These are phyloP conservation scores for Papiliotrema flavescens DNA, from an alignment of 1,284 basidiomycete genomes.

Conservation along the genomic window DNA sequence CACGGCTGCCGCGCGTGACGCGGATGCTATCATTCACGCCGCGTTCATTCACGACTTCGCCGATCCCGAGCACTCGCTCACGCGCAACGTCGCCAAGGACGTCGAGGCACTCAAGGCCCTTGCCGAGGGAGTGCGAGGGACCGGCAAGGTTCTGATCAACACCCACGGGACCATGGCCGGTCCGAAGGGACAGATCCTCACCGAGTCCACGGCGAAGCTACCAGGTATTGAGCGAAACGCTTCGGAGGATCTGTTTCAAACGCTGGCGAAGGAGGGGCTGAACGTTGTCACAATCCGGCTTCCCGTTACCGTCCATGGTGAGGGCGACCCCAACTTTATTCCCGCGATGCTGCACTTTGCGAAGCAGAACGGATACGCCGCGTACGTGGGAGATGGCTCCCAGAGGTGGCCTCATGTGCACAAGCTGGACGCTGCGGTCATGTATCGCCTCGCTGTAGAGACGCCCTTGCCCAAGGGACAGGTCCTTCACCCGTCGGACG, in stretches of 20 bases:
- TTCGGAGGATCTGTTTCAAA: conserved; percentile 5
- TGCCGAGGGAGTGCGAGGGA: conserved; percentile 17
- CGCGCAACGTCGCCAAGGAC: not conserved
- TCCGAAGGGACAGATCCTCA: not conserved
- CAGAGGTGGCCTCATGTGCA: conserved; percentile 21
- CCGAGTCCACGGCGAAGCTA: not conserved
- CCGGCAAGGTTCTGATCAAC: conserved; percentile 23
- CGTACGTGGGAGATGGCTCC: conserved; percentile 16
- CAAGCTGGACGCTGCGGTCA: conserved; percentile 23
- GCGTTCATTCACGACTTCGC: conserved; percentile 8
- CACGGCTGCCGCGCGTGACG: conserved; percentile 5
- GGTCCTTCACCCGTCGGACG: conserved; percentile 20
- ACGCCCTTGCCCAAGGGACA: conserved; percentile 10
- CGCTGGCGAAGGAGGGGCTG: conserved; percentile 12
- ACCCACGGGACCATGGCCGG: conserved; percentile 7
- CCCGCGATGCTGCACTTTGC: conserved; percentile 9
- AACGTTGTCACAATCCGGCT: conserved; percentile 20
- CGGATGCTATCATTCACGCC: conserved; percentile 23
- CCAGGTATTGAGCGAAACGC: not conserved
- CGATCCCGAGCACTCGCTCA: not conserved
- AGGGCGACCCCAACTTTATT: conserved; percentile 17
- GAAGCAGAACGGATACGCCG: conserved; percentile 11
- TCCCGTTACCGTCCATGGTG: conserved; percentile 24
- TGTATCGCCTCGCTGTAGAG: conserved; percentile 29
- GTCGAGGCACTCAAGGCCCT: conserved; percentile 18